Percentiles rank a stretch among this genome's conserved stretches.
These are phyloP conservation scores for Micractinium conductrix DNA, from an alignment of 139 green algal species.

Conservation along the genomic window DNA sequence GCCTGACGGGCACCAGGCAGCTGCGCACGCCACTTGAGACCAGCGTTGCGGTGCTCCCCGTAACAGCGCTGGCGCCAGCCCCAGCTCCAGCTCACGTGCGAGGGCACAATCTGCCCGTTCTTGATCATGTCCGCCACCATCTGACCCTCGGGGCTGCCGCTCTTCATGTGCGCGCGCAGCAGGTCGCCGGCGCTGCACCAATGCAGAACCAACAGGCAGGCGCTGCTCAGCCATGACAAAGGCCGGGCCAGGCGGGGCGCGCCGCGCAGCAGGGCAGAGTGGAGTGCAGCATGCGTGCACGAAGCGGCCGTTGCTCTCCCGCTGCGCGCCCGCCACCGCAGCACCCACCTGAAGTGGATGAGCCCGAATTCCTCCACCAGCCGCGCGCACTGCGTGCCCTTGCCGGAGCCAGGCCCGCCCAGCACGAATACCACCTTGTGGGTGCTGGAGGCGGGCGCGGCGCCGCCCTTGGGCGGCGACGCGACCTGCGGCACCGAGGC, in stretches of 20 bases:
- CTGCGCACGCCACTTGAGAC: too few species aligned
- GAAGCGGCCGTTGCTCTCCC: too few species aligned
- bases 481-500: not conserved
- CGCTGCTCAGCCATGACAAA: too few species aligned
- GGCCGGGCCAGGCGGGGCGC: not conserved
- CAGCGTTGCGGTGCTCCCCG: too few species aligned
- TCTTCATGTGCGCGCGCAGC: conserved; percentile 90
- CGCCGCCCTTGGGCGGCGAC: not conserved
- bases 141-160: conserved; percentile 83
- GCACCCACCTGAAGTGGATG: conserved; percentile 73
- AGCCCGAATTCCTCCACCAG: conserved; percentile 87
- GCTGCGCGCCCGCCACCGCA: not conserved
- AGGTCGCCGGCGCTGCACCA: conserved; percentile 84
- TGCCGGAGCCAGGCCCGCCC: conserved; percentile 82
- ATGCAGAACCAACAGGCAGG: too few species aligned
- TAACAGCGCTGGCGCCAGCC: not conserved
- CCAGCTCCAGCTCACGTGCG: conserved; percentile 35
- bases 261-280: not conserved
- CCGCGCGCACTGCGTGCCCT: conserved; percentile 88
- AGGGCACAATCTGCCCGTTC: conserved; percentile 93
- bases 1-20: not conserved
- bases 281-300: not conserved
- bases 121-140: conserved; percentile 96
- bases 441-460: not conserved
- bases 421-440: conserved; percentile 73